phyloP scores from a whole-genome alignment of 2,329 filamentous ascomycete species.

The Sporothrix globosa region DNA sequence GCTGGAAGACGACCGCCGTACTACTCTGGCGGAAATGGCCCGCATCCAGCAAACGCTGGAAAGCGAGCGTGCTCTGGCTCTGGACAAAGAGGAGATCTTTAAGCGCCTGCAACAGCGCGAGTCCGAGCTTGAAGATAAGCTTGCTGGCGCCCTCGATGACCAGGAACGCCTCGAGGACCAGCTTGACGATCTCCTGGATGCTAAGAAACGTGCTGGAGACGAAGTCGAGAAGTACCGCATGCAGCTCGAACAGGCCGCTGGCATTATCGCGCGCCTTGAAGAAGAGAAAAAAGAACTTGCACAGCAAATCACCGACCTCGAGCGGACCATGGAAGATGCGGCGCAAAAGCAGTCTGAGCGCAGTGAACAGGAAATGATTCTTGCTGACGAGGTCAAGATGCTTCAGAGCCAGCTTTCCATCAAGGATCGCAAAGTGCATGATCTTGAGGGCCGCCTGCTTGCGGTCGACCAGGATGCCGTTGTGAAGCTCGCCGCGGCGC shows the following conservation, averaged over 20 bases:
- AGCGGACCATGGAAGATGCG: slow-evolving; percentile 70
- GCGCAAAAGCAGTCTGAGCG: slow-evolving; percentile 71
- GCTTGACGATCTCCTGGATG: slow-evolving; percentile 82
- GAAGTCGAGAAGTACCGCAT: slow-evolving; percentile 76
- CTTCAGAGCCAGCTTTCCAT: slow-evolving; percentile 85
- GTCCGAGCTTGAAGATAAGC: slow-evolving; percentile 86
- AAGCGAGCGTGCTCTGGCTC: slow-evolving; percentile 88
- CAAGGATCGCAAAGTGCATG: slow-evolving; percentile 86
- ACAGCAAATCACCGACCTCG: slow-evolving; percentile 67
- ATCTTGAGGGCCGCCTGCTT: slow-evolving; percentile 81
- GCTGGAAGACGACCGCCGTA: slow-evolving; percentile 87
- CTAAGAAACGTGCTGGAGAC: slow-evolving; percentile 85
- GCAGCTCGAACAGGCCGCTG: slow-evolving; percentile 88
- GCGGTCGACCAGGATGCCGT: slow-evolving; percentile 88
- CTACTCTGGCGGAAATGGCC: slow-evolving; percentile 83
- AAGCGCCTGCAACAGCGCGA: slow-evolving; percentile 93
- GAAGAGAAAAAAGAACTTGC: slow-evolving; percentile 79
- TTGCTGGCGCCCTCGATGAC: slow-evolving; percentile 88
- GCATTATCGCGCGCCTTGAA: slow-evolving; percentile 83
- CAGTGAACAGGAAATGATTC: slow-evolving; percentile 72
- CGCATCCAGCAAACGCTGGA: slow-evolving; percentile 92
- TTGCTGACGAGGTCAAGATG: slow-evolving; percentile 86
- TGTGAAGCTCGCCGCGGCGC: slow-evolving; percentile 74
- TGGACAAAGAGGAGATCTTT: slow-evolving; percentile 99
- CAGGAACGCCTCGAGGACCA: slow-evolving; percentile 94